Base-by-base conservation (phyloP, 768 basidiomycete genomes). In the Tricholoma hemisulphureum region DNA sequence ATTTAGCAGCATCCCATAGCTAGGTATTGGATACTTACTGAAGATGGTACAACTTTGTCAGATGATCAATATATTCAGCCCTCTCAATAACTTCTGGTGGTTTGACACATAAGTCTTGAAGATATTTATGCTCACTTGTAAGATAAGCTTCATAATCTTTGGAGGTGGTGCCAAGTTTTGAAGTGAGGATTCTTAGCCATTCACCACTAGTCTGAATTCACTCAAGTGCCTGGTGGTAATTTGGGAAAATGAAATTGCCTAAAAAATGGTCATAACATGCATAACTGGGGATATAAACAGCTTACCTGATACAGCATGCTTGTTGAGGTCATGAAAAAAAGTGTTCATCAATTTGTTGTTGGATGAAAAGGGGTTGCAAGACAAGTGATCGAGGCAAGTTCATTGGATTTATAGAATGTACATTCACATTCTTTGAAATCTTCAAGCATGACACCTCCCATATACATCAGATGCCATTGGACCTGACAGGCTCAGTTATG, bases 321-420 rank as follows among this genome's bases (percentile, higher is more conserved):
- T 73, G 9, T 75, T 71, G 1, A 58, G 51, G 61, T 77, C 73
- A 72, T 74, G 74, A 67, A 2, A 55, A 58, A 59, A 75, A 73
- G 53, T 64, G 68, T 14, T 65, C 28, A 41, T 76, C 67, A 37
- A 76, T 73, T 68, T n/a, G 63, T 11, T 71, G 53, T 7, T 54
- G 60, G 66, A 18, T 63, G 69, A 77, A 24, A 74, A 0, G 60
- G 29, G 4, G 70, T 65, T 18, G 61, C 37, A 4, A 61, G 39
- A 2, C 65, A 61, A 10, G 62, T 59, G 23, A 53, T 58, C 2
- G 61, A n/a, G 3, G 71, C 69, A 0, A 72, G 61, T 10, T 60
- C 52, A 35, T 72, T 72, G 3, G 70, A 72, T n/a, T n/a, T n/a
- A n/a, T n/a, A n/a, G n/a, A n/a, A n/a, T n/a, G n/a, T n/a, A n/a